A percentile compares a stretch with the other conserved stretches of the same genome.
These are phyloP conservation scores for Chaetomium olivaceum DNA, from an alignment of 2,329 filamentous ascomycete genomes.

Conservation along the genomic window DNA sequence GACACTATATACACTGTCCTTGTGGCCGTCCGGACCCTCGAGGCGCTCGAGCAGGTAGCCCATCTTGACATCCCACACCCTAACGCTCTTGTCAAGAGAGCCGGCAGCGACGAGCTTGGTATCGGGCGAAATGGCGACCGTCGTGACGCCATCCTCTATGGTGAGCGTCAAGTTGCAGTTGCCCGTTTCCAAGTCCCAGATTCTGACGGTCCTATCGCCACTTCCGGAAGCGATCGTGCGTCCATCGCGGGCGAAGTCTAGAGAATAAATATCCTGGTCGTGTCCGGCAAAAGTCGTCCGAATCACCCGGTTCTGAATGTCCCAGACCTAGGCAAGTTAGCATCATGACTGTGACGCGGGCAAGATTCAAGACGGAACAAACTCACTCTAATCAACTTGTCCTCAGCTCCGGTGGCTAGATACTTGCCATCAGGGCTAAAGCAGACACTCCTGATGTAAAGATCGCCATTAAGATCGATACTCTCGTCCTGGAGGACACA, in stretches of 20 bases:
- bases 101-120: conserved; percentile 92
- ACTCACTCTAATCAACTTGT: conserved; percentile 90
- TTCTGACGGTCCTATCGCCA: conserved; percentile 88
- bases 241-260: conserved; percentile 92
- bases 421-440: conserved; percentile 96
- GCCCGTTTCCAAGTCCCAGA: conserved; percentile 92
- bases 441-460: conserved; percentile 97
- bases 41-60: conserved; percentile 88
- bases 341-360: neutral
- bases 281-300: conserved; percentile 94
- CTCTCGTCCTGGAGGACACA: conserved; percentile 87
- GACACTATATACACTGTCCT: conserved; percentile 94
- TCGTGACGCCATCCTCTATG: conserved; percentile 96
- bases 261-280: conserved; percentile 96
- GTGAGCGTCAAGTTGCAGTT: conserved; percentile 80
- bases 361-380: no score
- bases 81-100: conserved; percentile 94
- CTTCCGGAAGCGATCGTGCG: conserved; percentile 93
- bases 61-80: conserved; percentile 89
- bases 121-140: conserved; percentile 94
- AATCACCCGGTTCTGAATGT: conserved; percentile 80
- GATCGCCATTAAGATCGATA: conserved; percentile 82
- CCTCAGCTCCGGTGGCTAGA: conserved; percentile 92
- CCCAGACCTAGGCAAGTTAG: conserved; percentile 72
- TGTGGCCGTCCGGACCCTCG: conserved; percentile 90